phyloP scores from a whole-genome alignment of 2,329 filamentous ascomycete genomes.

The Chrysosporium keratinophilum region DNA sequence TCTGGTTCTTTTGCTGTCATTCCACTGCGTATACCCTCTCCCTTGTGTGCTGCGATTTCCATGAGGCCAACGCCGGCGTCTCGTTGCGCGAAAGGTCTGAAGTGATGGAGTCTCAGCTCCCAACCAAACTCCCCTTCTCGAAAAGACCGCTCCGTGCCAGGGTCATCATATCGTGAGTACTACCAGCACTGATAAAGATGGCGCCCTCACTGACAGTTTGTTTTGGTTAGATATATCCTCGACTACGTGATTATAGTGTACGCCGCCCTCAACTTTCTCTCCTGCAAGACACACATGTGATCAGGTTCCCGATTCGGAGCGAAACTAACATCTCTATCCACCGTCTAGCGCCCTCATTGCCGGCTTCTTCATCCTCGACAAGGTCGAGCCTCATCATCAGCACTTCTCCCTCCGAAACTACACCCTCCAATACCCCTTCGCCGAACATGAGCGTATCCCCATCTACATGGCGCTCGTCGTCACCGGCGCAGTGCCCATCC shows the following conservation, averaged over 20 bases:
- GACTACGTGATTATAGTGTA: constrained; percentile 52
- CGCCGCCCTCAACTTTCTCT: constrained; percentile 19
- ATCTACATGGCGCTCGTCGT: constrained; percentile 42
- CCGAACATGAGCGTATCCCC: constrained; percentile 45
- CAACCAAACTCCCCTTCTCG: constrained; percentile 43
- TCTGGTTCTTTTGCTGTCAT: not conserved
- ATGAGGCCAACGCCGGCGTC: not conserved
- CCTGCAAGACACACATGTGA: constrained; percentile 6
- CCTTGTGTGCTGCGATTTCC: not conserved
- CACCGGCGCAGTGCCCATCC: constrained; percentile 40
- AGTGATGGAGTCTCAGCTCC: constrained; percentile 20
- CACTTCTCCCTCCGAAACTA: constrained; percentile 48
- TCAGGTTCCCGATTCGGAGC: constrained; percentile 7
- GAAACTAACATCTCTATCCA: constrained; percentile 4
- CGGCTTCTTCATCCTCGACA: constrained; percentile 45
- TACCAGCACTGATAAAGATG: not conserved
- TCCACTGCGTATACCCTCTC: not conserved
- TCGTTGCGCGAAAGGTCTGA: constrained; percentile 3
- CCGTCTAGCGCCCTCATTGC: constrained; percentile 39
- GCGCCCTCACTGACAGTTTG: constrained; percentile 14
- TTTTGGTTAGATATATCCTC: constrained; percentile 41
- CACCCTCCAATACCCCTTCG: constrained; percentile 49
- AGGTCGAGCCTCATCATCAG: constrained; percentile 47
- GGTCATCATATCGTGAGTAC: constrained; percentile 44
- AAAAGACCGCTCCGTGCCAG: constrained; percentile 43